Evolutionary conservation across 371 early-diverging fungal genomes (phyloP), one percentile per base, ranked within the genome.

Genomic region (Mucor velutinosus): DNA sequence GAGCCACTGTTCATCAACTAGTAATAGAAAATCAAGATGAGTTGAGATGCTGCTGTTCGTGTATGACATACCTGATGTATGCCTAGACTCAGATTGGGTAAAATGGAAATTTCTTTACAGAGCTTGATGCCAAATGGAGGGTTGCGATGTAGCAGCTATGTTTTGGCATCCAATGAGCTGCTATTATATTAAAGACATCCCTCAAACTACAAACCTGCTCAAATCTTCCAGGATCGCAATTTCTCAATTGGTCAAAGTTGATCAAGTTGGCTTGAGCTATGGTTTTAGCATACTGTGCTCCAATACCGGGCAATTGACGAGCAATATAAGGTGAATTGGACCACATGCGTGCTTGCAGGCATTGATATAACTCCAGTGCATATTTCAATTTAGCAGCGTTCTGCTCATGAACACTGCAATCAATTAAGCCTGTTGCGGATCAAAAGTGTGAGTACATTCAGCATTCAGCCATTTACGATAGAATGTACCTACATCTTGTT

Each of bases 261-360:
- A 59, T 32, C n/a, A 85, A 66, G 11, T 78, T 79, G 7, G 80
- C 72, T 29, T 75, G 43, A 3, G 74, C 62, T 11, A 85, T 61
- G 0, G 57, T 37, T 15, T 77, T 78, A 5, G 78, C 76, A 47
- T 64, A 64, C 47, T 76, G 73, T 0, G 67, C 73, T 0, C 86
- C 86, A 45, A 85, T 79, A 4, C 77, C 77, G 4, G 76, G 76
- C 8, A 85, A 41, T 60, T 85, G 86, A 3, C 76, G 56, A 5
- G 82, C 64, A 12, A 82, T 56, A 39, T 72, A 74, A 0, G 79
- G 68, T 5, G 83, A 79, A 7, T 69, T 71, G 0, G 71, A 59
- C 86, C 86, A 85, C 27, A 77, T 60, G 51, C 72, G 81, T 3
- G 82, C 78, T 41, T 76, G 71, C 4, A 85, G 27, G 33, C 82